Conservation (phyloP, 2,329 filamentous ascomycete genomes). For the Sporothrix brasiliensis region DNA sequence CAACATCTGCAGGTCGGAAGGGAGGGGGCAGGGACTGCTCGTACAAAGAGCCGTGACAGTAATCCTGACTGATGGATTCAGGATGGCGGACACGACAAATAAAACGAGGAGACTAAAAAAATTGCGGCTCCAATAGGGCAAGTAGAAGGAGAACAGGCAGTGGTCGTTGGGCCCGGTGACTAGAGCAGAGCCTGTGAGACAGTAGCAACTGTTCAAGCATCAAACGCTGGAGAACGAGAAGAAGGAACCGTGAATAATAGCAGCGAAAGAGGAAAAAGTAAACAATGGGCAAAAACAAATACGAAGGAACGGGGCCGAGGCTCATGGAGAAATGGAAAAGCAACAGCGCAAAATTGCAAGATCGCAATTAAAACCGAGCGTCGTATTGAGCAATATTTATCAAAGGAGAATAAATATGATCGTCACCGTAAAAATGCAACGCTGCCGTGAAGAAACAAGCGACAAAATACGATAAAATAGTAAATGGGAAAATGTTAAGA, state of each 20-base stretch:
- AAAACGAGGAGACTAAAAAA: background rate
- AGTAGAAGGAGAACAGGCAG: background rate
- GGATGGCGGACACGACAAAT: background rate
- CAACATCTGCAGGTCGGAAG: background rate
- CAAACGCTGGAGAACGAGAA: conserved; percentile 24
- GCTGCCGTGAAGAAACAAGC: conserved; percentile 13
- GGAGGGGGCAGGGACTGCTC: conserved; percentile 1
- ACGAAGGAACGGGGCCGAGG: background rate
- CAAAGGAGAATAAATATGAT: background rate
- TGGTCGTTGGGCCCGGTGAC: background rate
- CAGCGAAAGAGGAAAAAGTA: background rate
- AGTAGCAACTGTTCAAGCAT: conserved; percentile 13
- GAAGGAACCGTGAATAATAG: conserved; percentile 10
- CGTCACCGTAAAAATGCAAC: conserved; percentile 9
- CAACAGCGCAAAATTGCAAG: background rate
- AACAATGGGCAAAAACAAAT: conserved; percentile 1
- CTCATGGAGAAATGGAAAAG: background rate
- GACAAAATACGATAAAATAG: too few relatives aligned
- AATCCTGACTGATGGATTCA: background rate
- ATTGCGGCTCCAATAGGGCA: background rate
- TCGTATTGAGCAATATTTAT: background rate
- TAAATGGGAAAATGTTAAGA: too few relatives aligned
- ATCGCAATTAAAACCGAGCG: background rate
- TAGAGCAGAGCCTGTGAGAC: background rate
- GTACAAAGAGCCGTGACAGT: conserved; percentile 5